These are phyloP conservation scores for Stentor coeruleus DNA, from an alignment of 73 alveolate genomes.

Conservation along the genomic window DNA sequence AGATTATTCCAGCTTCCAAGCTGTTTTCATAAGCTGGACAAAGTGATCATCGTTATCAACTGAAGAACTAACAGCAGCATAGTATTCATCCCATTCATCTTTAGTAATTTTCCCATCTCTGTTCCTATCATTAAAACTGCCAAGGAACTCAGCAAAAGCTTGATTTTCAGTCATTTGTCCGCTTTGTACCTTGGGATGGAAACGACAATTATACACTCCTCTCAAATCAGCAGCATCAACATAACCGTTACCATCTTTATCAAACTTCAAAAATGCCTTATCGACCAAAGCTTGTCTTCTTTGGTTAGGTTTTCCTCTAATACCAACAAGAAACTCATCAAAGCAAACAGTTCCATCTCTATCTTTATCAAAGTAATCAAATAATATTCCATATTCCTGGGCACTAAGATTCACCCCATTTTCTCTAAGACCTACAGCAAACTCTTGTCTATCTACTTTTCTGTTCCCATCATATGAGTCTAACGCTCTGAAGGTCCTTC, in stretches of 20 bases:
- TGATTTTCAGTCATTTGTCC: constrained; percentile 89
- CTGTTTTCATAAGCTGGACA: constrained; percentile 87
- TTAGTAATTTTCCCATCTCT: constrained; percentile 73
- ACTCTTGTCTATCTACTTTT: constrained; percentile 85
- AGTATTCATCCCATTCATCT: constrained; percentile 94
- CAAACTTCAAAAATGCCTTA: constrained; percentile 88
- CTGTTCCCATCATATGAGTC: constrained; percentile 89
- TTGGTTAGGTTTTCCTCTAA: constrained; percentile 87
- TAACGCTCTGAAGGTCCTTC: constrained; percentile 76
- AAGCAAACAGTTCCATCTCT: constrained; percentile 83
- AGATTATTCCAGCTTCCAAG: constrained; percentile 66
- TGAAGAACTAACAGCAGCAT: constrained; percentile 88
- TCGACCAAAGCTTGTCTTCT: constrained; percentile 77
- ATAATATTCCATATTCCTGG: too few species aligned
- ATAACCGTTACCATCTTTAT: constrained; percentile 79
- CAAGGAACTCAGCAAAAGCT: constrained; percentile 77
- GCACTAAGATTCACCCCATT: constrained; percentile 83
- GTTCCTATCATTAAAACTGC: constrained; percentile 80
- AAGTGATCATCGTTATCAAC: constrained; percentile 93
- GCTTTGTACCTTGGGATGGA: constrained; percentile 84
- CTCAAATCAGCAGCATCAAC: constrained; percentile 78
- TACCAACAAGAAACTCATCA: constrained; percentile 89
- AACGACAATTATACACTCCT: constrained; percentile 70
- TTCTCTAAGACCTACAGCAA: constrained; percentile 78
- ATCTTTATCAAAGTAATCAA: too few species aligned